These are phyloP conservation scores for Acer negundo DNA, from an alignment of 345 rosid species.

Conservation along the genomic window DNA sequence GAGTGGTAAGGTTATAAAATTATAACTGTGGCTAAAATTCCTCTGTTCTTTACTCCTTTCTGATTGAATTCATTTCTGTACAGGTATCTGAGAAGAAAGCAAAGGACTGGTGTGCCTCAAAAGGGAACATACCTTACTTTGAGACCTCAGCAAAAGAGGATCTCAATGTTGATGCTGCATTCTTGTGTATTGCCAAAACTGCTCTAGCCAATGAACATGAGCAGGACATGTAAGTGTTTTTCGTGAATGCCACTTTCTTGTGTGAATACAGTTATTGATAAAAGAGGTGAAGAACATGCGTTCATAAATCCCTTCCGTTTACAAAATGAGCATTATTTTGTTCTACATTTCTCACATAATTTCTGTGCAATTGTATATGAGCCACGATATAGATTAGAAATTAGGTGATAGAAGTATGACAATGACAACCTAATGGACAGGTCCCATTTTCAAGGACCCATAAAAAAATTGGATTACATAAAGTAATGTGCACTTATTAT, in stretches of 20 bases:
- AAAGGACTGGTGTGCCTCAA: conserved; percentile 90
- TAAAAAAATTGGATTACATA: background rate
- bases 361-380: background rate
- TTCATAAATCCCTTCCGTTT: background rate
- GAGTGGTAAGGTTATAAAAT: conserved; percentile 67
- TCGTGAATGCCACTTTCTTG: background rate
- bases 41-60: background rate
- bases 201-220: conserved; percentile 80
- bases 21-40: background rate
- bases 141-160: conserved; percentile 99
- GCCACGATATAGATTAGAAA: background rate
- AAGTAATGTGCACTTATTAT: background rate
- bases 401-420: background rate
- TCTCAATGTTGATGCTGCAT: conserved; percentile 82
- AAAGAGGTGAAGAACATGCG: background rate
- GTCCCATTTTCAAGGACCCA: background rate
- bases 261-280: background rate
- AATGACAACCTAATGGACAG: background rate
- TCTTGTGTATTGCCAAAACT: conserved; percentile 76
- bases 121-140: conserved; percentile 84
- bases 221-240: conserved; percentile 83
- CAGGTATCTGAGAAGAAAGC: conserved; percentile 99
- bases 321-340: background rate
- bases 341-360: background rate
- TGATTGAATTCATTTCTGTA: conserved; percentile 10